Evolutionary conservation across 768 basidiomycete species (phyloP).

Genomic region (Hygrophorus russula): DNA sequence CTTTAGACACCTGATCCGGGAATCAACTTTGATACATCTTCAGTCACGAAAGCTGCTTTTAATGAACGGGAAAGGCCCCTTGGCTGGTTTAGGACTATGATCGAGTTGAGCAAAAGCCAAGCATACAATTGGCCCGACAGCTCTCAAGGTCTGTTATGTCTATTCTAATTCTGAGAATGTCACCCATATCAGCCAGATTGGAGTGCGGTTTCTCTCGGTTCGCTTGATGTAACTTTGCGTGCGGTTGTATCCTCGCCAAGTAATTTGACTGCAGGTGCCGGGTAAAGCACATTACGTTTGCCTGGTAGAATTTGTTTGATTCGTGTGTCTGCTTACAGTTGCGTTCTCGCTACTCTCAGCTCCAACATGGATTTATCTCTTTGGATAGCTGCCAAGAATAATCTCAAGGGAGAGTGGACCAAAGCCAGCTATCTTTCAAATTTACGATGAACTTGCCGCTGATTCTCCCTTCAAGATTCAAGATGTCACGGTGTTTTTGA

Average conservation of each 20-base stretch:
- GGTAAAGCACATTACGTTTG: conserved; percentile 28
- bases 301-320: background rate
- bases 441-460: background rate
- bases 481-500: conserved; percentile 43
- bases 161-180: background rate
- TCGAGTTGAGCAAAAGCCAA: conserved; percentile 41
- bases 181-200: conserved; percentile 35
- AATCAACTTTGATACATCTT: conserved; percentile 49
- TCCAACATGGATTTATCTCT: conserved; percentile 69
- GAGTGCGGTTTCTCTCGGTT: conserved; percentile 58
- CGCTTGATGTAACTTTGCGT: conserved; percentile 54
- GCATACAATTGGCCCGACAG: conserved; percentile 35
- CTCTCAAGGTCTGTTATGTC: conserved; percentile 28
- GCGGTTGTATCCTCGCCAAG: conserved; percentile 60
- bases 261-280: conserved; percentile 43
- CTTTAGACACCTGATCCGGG: conserved; percentile 65
- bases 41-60: conserved; percentile 32
- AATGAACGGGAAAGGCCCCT: conserved; percentile 23
- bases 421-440: conserved; percentile 23
- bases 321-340: conserved; percentile 26
- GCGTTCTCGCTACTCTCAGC: conserved; percentile 54
- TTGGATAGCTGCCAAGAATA: conserved; percentile 58
- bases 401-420: conserved; percentile 62
- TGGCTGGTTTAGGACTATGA: conserved; percentile 67
- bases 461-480: conserved; percentile 27